A percentile compares a stretch with the other conserved stretches of the same genome.
Conservation (phyloP, 345 rosid species). For the Hibiscus syriacus region DNA sequence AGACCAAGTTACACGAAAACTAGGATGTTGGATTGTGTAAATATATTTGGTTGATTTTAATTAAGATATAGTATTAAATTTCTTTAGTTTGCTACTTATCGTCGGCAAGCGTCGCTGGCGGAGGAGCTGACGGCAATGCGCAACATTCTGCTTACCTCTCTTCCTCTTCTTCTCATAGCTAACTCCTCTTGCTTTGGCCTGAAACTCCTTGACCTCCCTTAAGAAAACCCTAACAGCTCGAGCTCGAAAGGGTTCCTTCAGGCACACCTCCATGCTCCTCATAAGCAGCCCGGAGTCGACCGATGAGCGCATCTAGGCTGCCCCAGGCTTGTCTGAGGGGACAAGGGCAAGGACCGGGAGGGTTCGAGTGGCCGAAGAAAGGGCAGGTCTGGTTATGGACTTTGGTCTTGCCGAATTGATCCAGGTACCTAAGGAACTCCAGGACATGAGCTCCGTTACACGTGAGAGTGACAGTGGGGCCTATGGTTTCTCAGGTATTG, state of each 20-base stretch:
- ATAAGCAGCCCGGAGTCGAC: slow-evolving; percentile 88
- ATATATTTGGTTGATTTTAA: no score
- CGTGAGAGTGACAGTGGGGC: slow-evolving; percentile 71
- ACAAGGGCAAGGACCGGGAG: slow-evolving; percentile 87
- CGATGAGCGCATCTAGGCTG: slow-evolving; percentile 90
- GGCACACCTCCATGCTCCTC: slow-evolving; percentile 87
- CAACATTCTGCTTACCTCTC: slow-evolving; percentile 38
- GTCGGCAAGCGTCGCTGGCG: slow-evolving; percentile 10
- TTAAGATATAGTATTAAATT: neutral
- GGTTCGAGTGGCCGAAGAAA: slow-evolving; percentile 77
- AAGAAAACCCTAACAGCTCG: slow-evolving; percentile 70
- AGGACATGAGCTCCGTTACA: slow-evolving; percentile 89
- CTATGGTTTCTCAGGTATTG: slow-evolving; percentile 75
- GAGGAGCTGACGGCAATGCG: neutral
- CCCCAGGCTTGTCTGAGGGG: slow-evolving; percentile 97
- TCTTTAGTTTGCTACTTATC: neutral
- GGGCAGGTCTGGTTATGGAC: slow-evolving; percentile 79
- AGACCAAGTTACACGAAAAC: no score
- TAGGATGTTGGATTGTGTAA: no score
- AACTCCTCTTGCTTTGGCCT: slow-evolving; percentile 88
- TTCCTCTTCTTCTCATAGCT: slow-evolving; percentile 83
- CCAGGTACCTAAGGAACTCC: slow-evolving; percentile 71
- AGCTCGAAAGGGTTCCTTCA: slow-evolving; percentile 81
- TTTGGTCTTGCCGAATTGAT: slow-evolving; percentile 70
- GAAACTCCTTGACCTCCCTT: slow-evolving; percentile 81